Evolutionary conservation across 306 rosid genomes (phyloP).

Genomic region (Acacia confusa): DNA sequence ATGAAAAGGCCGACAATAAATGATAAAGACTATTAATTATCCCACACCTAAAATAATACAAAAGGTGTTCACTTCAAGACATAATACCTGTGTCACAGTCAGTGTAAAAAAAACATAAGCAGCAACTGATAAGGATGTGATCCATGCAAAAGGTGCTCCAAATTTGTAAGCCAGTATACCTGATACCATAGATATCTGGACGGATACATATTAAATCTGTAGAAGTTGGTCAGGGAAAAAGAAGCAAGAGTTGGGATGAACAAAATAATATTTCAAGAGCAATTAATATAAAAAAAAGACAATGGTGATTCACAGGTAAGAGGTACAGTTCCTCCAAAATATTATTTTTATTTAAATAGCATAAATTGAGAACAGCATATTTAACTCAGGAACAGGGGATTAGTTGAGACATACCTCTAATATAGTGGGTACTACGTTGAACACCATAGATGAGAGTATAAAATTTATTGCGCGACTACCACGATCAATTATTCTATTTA

Average conservation of each 20-base stretch:
- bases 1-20: conserved; percentile 20
- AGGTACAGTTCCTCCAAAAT: conserved; percentile 10
- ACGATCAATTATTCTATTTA: conserved; percentile 93
- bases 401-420: conserved; percentile 70
- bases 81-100: conserved; percentile 81
- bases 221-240: conserved; percentile 39
- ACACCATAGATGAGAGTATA: conserved; percentile 95
- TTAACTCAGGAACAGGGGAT: conserved; percentile 27
- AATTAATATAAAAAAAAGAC: conserved; percentile 12
- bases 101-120: conserved; percentile 83
- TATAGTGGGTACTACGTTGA: conserved; percentile 91
- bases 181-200: conserved; percentile 98
- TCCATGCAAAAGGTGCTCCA: conserved; percentile 95
- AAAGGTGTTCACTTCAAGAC: conserved; percentile 19
- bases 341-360: neutral
- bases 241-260: conserved; percentile 39
- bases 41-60: conserved; percentile 4
- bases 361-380: conserved; percentile 14
- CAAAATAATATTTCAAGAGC: conserved; percentile 24
- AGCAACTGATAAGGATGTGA: conserved; percentile 93
- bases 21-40: conserved; percentile 16
- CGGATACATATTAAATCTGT: conserved; percentile 61
- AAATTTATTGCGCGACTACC: conserved; percentile 97
- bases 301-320: conserved; percentile 15
- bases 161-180: conserved; percentile 96